Conservation (phyloP, 2,329 filamentous ascomycete genomes). For the Didymella exigua region DNA sequence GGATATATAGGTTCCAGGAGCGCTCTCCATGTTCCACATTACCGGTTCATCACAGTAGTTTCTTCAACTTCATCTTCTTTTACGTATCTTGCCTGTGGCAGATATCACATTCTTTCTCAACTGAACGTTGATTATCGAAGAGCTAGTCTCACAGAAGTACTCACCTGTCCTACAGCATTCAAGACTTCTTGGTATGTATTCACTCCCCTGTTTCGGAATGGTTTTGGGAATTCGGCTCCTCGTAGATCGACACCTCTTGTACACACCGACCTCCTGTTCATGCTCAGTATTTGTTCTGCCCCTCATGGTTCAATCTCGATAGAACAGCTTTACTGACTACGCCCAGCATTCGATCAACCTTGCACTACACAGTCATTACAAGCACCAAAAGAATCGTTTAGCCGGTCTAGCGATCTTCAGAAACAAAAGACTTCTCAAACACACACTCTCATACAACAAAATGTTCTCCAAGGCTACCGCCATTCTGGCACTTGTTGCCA, state of each 20-base stretch:
- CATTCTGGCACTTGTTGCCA: constrained; percentile 60
- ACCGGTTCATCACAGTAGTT: constrained; percentile 32
- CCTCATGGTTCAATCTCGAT: not conserved
- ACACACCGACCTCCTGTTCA: constrained; percentile 7
- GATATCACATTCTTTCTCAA: constrained; percentile 41
- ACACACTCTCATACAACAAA: constrained; percentile 38
- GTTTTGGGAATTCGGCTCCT: constrained; percentile 2
- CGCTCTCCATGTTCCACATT: constrained; percentile 26
- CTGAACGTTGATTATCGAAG: constrained; percentile 27
- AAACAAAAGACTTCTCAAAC: constrained; percentile 24
- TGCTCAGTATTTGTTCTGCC: not conserved
- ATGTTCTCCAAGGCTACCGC: constrained; percentile 60
- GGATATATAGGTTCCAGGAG: constrained; percentile 32
- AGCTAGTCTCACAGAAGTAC: constrained; percentile 29
- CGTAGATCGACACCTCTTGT: not conserved
- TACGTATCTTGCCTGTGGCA: constrained; percentile 46
- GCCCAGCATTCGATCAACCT: constrained; percentile 12
- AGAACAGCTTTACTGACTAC: not conserved
- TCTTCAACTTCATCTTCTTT: constrained; percentile 29
- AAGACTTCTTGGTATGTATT: constrained; percentile 16
- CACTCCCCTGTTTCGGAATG: constrained; percentile 6
- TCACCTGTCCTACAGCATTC: constrained; percentile 3
- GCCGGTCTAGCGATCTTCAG: constrained; percentile 48
- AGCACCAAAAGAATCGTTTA: constrained; percentile 35
- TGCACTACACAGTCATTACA: constrained; percentile 22